Evolutionary conservation across 2,329 filamentous ascomycete genomes (phyloP).

Genomic region (Fusarium tuaranense): DNA sequence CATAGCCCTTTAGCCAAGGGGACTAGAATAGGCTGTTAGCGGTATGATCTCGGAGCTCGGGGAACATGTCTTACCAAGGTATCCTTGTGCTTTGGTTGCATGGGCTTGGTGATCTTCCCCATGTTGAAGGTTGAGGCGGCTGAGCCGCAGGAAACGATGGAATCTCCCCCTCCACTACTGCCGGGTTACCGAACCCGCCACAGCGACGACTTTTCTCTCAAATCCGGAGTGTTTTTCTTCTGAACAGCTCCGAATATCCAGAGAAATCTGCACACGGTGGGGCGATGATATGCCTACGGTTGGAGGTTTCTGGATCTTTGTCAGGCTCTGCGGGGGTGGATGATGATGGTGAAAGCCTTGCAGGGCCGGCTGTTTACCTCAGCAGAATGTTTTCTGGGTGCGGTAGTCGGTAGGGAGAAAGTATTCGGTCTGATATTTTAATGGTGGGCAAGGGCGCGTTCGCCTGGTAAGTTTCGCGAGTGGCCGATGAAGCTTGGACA

Average conservation of each 20-base stretch:
- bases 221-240: constrained; percentile 48
- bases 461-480: constrained; percentile 23
- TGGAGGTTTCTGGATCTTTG: constrained; percentile 15
- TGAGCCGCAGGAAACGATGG: constrained; percentile 63
- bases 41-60: constrained; percentile 13
- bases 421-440: constrained; percentile 4
- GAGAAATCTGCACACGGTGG: constrained; percentile 17
- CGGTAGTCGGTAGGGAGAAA: not conserved
- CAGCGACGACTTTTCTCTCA: constrained; percentile 54
- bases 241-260: constrained; percentile 46
- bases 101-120: constrained; percentile 76
- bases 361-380: constrained; percentile 2
- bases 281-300: constrained; percentile 18
- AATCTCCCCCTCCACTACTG: constrained; percentile 70
- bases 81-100: constrained; percentile 76
- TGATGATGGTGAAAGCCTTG: constrained; percentile 8
- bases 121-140: constrained; percentile 70
- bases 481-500: constrained; percentile 41
- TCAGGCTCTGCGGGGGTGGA: constrained; percentile 10
- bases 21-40: constrained; percentile 68
- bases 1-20: constrained; percentile 86
- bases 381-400: not conserved
- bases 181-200: constrained; percentile 50
- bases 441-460: constrained; percentile 21
- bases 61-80: constrained; percentile 65